Conservation (phyloP, 352 stramenopile genomes). For the Pythium scleroteichum region DNA sequence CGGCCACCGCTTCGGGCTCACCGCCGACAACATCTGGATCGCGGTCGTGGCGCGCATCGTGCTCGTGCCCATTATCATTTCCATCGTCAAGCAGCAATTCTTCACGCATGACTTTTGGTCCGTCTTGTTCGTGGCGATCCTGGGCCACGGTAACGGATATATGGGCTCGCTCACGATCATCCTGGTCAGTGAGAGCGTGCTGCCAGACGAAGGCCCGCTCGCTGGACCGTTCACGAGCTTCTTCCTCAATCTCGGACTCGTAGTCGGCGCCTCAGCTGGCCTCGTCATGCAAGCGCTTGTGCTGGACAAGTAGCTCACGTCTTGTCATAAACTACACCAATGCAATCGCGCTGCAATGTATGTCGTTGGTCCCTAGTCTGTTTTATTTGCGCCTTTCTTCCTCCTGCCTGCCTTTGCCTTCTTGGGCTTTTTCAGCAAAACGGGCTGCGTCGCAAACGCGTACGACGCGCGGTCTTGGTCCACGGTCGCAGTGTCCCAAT, state of each 20-base stretch:
- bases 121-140: constrained; percentile 58
- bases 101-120: constrained; percentile 77
- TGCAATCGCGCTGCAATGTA: not conserved
- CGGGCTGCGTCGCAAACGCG: constrained; percentile 41
- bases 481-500: constrained; percentile 47
- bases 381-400: not conserved
- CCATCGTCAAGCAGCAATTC: constrained; percentile 66
- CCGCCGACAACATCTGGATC: constrained; percentile 64
- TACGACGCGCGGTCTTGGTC: constrained; percentile 29
- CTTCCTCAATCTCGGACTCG: constrained; percentile 82
- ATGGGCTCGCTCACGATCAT: constrained; percentile 79
- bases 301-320: constrained; percentile 33
- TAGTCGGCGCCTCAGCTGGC: constrained; percentile 68
- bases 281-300: constrained; percentile 67
- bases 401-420: constrained; percentile 7
- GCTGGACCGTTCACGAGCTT: constrained; percentile 84
- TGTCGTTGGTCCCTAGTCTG: not conserved
- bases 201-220: constrained; percentile 65
- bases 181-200: constrained; percentile 80
- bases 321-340: not conserved
- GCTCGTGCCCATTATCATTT: constrained; percentile 69
- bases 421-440: constrained; percentile 33
- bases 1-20: constrained; percentile 62
- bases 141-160: constrained; percentile 84
- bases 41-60: constrained; percentile 54